Conservation (phyloP, 345 rosid species). For the Leavenworthia alabamica region DNA sequence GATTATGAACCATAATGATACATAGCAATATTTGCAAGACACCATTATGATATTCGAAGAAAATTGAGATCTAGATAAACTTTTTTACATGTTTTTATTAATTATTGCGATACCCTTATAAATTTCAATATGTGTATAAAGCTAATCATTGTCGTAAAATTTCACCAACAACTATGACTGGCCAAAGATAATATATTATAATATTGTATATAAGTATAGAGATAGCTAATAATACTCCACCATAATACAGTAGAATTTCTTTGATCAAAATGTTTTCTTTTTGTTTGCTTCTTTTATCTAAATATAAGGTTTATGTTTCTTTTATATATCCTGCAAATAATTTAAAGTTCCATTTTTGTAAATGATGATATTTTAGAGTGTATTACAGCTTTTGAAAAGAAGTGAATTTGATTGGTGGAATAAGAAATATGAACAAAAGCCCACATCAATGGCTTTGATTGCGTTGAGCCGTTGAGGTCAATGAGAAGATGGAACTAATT, state of each 20-base stretch:
- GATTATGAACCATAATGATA: constrained; percentile 28
- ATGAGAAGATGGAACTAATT: neutral
- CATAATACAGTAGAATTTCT: neutral
- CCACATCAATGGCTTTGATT: constrained; percentile 21
- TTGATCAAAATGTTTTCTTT: neutral
- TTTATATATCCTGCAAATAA: neutral
- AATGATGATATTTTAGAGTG: neutral
- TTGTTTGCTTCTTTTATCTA: neutral
- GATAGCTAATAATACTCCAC: neutral
- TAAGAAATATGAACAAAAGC: neutral
- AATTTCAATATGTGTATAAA: constrained; percentile 16
- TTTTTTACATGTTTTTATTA: constrained; percentile 24
- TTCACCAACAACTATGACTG: constrained; percentile 19
- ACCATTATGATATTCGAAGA: constrained; percentile 24
- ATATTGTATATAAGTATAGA: neutral
- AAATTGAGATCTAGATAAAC: constrained; percentile 17
- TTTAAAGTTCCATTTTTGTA: neutral
- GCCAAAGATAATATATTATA: constrained; percentile 14
- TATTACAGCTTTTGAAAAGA: neutral
- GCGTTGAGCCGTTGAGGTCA: constrained; percentile 16
- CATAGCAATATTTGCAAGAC: constrained; percentile 31
- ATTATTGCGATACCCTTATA: constrained; percentile 31
- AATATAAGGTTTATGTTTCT: neutral
- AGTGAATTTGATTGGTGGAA: neutral
- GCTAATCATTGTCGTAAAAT: constrained; percentile 19